Conservation (phyloP, 805 yeast genomes). For the Ogataea philodendri region DNA sequence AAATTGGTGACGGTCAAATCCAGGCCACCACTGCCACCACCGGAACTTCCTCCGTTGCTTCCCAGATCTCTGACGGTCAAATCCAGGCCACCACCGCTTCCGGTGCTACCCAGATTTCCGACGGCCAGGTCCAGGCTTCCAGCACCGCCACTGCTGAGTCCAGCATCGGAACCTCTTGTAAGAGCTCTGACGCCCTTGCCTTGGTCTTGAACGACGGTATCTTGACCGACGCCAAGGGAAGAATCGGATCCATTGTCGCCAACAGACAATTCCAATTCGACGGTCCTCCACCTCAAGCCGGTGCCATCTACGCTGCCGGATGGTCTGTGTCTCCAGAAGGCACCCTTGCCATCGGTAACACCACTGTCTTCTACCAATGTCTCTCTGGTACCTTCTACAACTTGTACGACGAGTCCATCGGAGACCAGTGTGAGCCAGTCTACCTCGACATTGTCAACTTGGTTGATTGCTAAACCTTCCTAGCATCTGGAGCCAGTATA, state of each 20-base stretch:
- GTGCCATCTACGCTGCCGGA: conserved; percentile 52
- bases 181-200: conserved; percentile 38
- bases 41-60: conserved; percentile 35
- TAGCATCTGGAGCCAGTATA: too few relatives aligned
- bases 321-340: conserved; percentile 47
- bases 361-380: conserved; percentile 52
- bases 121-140: conserved; percentile 46
- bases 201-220: conserved; percentile 41
- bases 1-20: conserved; percentile 48
- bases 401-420: conserved; percentile 49
- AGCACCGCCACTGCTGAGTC: conserved; percentile 30
- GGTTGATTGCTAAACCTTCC: conserved; percentile 40
- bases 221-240: conserved; percentile 47
- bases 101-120: conserved; percentile 38
- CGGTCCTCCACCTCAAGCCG: conserved; percentile 65
- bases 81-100: conserved; percentile 39
- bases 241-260: conserved; percentile 60
- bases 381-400: conserved; percentile 57
- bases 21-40: conserved; percentile 42
- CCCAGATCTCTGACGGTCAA: conserved; percentile 46
- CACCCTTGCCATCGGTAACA: conserved; percentile 49
- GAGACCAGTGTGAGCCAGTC: conserved; percentile 46
- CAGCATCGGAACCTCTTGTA: conserved; percentile 32
- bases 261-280: conserved; percentile 66
- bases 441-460: conserved; percentile 45